These are phyloP conservation scores for Mycena latifolia DNA, from an alignment of 768 basidiomycete species.

Conservation along the genomic window DNA sequence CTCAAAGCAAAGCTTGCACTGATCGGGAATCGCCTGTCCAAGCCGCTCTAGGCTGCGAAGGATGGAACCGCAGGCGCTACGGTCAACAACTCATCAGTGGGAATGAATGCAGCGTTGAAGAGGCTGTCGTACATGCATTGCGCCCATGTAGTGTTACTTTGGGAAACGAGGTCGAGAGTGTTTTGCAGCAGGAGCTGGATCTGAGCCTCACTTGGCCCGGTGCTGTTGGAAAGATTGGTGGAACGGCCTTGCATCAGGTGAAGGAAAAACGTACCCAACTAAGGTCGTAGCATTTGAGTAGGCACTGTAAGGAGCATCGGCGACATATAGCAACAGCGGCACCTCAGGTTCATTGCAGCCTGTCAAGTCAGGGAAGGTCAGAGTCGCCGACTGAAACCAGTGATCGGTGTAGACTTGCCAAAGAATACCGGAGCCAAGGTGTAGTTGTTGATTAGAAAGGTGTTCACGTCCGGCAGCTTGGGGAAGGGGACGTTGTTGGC, in stretches of 20 bases:
- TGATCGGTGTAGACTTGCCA: conserved; percentile 1
- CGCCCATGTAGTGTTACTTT: conserved; percentile 24
- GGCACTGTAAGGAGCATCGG: conserved; percentile 23
- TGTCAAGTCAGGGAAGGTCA: conserved; percentile 11
- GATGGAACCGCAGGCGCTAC: conserved; percentile 27
- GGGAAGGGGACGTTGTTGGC: conserved; percentile 22
- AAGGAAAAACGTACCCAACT: conserved; percentile 9
- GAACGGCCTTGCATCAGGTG: background rate
- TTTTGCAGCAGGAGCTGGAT: conserved; percentile 25
- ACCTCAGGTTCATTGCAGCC: conserved; percentile 25
- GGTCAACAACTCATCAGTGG: conserved; percentile 2
- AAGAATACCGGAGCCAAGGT: conserved; percentile 7
- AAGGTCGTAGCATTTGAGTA: conserved; percentile 18
- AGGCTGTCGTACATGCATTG: conserved; percentile 20
- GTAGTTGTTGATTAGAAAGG: conserved; percentile 25
- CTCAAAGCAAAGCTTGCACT: conserved; percentile 20
- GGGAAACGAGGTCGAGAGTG: conserved; percentile 23
- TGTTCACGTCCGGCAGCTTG: conserved; percentile 19
- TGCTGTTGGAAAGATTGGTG: conserved; percentile 4
- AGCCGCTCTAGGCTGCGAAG: conserved; percentile 23
- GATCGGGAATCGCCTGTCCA: conserved; percentile 21
- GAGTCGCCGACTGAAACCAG: background rate
- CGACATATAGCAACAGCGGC: conserved; percentile 20
- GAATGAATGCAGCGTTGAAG: background rate
- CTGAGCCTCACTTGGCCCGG: conserved; percentile 19